Conservation (phyloP, 768 basidiomycete species). For the Russula virescens region DNA sequence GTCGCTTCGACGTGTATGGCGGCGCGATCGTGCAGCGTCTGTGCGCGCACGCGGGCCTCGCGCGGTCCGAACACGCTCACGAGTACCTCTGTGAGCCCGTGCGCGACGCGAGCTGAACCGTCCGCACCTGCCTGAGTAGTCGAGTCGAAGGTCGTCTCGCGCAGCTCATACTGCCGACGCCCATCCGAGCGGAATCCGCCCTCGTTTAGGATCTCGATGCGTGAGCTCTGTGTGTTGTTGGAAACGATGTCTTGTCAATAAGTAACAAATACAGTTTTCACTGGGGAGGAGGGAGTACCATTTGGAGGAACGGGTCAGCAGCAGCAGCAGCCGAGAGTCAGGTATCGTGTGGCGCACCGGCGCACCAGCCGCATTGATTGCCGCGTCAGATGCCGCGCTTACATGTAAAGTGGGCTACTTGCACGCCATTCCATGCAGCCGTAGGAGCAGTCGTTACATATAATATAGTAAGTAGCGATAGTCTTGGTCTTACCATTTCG, state of each 20-base stretch:
- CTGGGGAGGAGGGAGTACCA: neutral
- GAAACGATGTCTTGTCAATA: neutral
- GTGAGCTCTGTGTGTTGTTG: constrained; percentile 43
- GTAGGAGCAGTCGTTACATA: neutral
- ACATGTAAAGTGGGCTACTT: too few species aligned
- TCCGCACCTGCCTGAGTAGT: constrained; percentile 72
- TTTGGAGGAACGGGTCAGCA: neutral
- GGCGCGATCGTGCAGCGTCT: constrained; percentile 82
- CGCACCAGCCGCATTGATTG: too few species aligned
- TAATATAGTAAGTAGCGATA: neutral
- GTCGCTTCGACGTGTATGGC: constrained; percentile 85
- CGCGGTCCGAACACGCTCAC: constrained; percentile 90
- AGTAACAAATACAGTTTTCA: too few species aligned
- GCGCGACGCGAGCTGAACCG: constrained; percentile 76
- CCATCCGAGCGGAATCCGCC: constrained; percentile 90
- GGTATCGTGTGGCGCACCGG: too few species aligned
- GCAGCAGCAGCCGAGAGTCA: too few species aligned
- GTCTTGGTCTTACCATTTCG: neutral
- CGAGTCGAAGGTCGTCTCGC: constrained; percentile 75
- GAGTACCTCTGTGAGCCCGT: constrained; percentile 86
- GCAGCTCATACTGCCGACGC: constrained; percentile 85
- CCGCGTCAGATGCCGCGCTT: too few species aligned
- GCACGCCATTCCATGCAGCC: too few species aligned
- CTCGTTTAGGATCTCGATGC: constrained; percentile 74
- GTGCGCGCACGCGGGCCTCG: constrained; percentile 76